A percentile compares a stretch with the other conserved stretches of the same genome.
phyloP scores from a whole-genome alignment of 371 early-diverging fungal species.

The Mucor saturninus region DNA sequence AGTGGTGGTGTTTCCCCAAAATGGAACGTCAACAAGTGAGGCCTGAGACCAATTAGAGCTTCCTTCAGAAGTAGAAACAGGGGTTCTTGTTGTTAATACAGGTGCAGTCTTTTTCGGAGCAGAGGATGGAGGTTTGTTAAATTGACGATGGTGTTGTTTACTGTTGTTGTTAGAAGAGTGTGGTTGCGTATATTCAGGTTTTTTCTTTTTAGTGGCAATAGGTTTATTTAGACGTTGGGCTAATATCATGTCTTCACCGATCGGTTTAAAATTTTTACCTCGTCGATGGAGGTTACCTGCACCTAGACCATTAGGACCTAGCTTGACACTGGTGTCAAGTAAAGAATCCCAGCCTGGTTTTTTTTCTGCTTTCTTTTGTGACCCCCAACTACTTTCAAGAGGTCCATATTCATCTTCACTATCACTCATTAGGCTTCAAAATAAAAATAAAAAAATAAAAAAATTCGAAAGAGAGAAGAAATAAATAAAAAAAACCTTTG shows the following conservation, averaged over 20 bases:
- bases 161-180: too few species aligned
- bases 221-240: slow-evolving; percentile 21
- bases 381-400: slow-evolving; percentile 14
- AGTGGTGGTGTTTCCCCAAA: slow-evolving; percentile 25
- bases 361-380: neutral
- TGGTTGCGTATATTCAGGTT: slow-evolving; percentile 5
- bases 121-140: too few species aligned
- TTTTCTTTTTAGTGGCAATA: slow-evolving; percentile 14
- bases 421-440: too few species aligned
- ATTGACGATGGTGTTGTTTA: too few species aligned
- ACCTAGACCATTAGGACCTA: slow-evolving; percentile 26
- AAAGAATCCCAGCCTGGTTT: slow-evolving; percentile 24
- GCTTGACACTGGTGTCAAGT: slow-evolving; percentile 19
- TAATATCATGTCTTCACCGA: slow-evolving; percentile 29
- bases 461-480: too few species aligned
- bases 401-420: slow-evolving; percentile 17
- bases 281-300: slow-evolving; percentile 31
- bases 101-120: too few species aligned
- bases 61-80: neutral
- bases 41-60: slow-evolving; percentile 11
- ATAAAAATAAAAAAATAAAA: too few species aligned
- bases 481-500: neutral
- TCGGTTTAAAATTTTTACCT: slow-evolving; percentile 32
- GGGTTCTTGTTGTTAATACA: slow-evolving; percentile 1
- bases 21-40: slow-evolving; percentile 23